Evolutionary conservation across 2,329 filamentous ascomycete species (phyloP).

Genomic region (Neofusicoccum umdonicola): DNA sequence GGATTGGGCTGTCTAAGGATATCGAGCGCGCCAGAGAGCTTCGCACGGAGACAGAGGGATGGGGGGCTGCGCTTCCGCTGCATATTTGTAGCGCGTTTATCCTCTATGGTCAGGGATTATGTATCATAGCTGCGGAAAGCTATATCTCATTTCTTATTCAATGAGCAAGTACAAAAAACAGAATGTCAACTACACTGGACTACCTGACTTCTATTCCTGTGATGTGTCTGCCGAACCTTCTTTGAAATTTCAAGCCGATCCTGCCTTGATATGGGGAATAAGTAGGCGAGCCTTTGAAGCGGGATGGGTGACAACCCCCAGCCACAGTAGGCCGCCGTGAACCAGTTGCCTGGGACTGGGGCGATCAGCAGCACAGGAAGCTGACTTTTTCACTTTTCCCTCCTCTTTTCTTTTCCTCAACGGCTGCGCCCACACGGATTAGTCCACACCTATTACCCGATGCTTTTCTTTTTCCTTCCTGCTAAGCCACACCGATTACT

Average conservation of each 20-base stretch:
- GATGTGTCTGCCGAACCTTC: too few species aligned
- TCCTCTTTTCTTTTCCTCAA: too few species aligned
- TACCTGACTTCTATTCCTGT: neutral
- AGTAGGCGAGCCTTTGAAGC: neutral
- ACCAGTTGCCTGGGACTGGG: neutral
- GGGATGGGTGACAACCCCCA: neutral
- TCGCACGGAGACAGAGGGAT: neutral
- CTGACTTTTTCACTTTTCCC: too few species aligned
- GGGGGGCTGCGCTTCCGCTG: neutral
- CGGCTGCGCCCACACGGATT: too few species aligned
- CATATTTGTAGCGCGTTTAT: neutral
- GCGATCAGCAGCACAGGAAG: too few species aligned
- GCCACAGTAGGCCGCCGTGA: neutral
- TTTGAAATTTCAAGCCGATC: neutral
- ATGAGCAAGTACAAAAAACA: constrained; percentile 5
- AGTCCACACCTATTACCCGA: too few species aligned
- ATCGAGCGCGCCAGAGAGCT: neutral
- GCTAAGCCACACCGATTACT: too few species aligned
- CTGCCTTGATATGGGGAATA: neutral
- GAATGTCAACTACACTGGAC: neutral
- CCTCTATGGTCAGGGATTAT: neutral
- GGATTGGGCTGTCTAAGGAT: neutral
- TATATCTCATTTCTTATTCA: constrained; percentile 6
- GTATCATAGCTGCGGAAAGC: constrained; percentile 13
- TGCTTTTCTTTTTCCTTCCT: too few species aligned